Evolutionary conservation across 371 early-diverging fungal genomes (phyloP), one percentile per base, ranked within the genome.

Genomic region (Fennellomyces sp.): DNA sequence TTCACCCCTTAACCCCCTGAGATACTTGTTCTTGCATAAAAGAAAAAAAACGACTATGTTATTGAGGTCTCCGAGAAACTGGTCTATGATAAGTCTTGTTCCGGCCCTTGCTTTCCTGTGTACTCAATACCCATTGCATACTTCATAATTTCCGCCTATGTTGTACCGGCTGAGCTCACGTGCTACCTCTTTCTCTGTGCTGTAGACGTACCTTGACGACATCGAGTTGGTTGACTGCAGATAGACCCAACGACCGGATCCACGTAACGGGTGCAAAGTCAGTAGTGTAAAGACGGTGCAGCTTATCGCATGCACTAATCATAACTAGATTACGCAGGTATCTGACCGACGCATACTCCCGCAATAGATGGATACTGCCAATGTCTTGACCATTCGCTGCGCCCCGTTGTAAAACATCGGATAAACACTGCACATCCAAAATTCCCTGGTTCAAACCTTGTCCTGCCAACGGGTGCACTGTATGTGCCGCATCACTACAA

Each of bases 401-500:
- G 2, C 92, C 94, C 19, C 75, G 73, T 41, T 81, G 82, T 25
- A 97, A 60, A 6, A 85, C 72, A 25, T 77, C 64, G 0, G 86
- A 74, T 28, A 98, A 78, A 41, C 86, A 74, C 58, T 88, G 82
- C 0, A 92, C 93, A 70, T 98, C 98, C 4, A 87, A 81, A 3
- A 98, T 63, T 1, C 98, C 98, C 65, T 96, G 86, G 70, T 97
- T 97, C 38, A 98, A 72, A 10, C 98, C 98, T 75, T 96, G 98
- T 0, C 98, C 98, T 5, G 97, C 98, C 59, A 98, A 80, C 17
- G 98, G 98, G 65, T 98, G 98, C 33, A 95, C 88, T 0, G 93
- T 84, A 66, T 98, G 98, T n/a, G 98, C 98, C 8, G 98, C 97
- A 72, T 98, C 98, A 0, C 95, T 90, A 65, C n/a, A n/a, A n/a